phyloP scores from a whole-genome alignment of 2,329 filamentous ascomycete genomes.

The Cladophialophora psammophila region DNA sequence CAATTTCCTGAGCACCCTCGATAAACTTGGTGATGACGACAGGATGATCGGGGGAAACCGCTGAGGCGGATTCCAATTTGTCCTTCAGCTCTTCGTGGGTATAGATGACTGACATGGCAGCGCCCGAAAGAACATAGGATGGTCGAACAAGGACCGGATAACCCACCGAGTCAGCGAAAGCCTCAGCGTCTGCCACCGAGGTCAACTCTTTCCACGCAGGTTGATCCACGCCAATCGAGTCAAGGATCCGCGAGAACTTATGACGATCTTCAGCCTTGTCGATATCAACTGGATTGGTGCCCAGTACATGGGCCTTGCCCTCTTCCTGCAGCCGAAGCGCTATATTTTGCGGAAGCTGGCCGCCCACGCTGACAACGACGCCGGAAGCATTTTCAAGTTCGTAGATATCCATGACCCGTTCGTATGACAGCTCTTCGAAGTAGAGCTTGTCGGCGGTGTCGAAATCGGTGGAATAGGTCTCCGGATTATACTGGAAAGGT shows the following conservation, averaged over 20 bases:
- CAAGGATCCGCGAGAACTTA: conserved; percentile 97
- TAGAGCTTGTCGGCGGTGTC: conserved; percentile 91
- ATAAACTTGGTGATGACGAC: conserved; percentile 99
- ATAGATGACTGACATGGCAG: conserved; percentile 97
- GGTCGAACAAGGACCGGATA: conserved; percentile 97
- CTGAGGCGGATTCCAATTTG: conserved; percentile 88
- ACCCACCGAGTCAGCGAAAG: conserved; percentile 81
- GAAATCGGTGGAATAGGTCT: conserved; percentile 83
- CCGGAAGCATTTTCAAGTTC: conserved; percentile 85
- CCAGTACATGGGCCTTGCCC: conserved; percentile 87
- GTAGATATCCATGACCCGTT: conserved; percentile 98
- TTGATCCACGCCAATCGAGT: conserved; percentile 96
- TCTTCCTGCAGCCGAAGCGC: conserved; percentile 91
- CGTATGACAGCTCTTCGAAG: conserved; percentile 96
- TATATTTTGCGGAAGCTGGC: conserved; percentile 97
- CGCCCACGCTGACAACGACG: conserved; percentile 94
- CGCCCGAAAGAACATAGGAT: conserved; percentile 93
- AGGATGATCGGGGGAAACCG: conserved; percentile 93
- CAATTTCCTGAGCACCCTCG: conserved; percentile 93
- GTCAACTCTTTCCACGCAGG: conserved; percentile 98
- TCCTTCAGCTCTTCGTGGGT: conserved; percentile 89
- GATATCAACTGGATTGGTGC: conserved; percentile 91
- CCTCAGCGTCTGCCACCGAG: conserved; percentile 84
- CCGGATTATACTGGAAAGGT: conserved; percentile 69
- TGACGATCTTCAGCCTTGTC: conserved; percentile 98